Conservation (phyloP, 2,329 filamentous ascomycete species). For the Scedosporium aurantiacum region DNA sequence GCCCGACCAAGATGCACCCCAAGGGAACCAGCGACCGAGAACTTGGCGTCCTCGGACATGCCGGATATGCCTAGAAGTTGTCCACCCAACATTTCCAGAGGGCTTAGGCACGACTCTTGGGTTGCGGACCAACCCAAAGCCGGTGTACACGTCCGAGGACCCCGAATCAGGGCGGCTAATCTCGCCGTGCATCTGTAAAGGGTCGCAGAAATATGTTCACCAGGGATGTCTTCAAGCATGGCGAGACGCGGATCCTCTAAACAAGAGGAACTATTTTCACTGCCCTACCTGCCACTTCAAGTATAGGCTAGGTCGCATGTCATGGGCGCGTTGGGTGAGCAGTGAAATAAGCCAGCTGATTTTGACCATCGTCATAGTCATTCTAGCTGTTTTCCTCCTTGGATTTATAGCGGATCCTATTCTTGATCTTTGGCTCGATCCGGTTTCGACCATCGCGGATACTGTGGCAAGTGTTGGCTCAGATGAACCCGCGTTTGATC, state of each 20-base stretch:
- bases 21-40: conserved; percentile 9
- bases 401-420: conserved; percentile 92
- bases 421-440: conserved; percentile 78
- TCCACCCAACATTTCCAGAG: conserved; percentile 36
- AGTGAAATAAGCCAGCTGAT: conserved; percentile 55
- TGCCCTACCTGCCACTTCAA: conserved; percentile 81
- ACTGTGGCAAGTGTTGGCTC: conserved; percentile 29
- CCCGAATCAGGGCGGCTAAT: conserved; percentile 66
- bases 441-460: conserved; percentile 49
- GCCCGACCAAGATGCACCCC: not conserved
- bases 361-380: conserved; percentile 62
- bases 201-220: conserved; percentile 87
- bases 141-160: conserved; percentile 61
- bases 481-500: conserved; percentile 28
- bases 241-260: conserved; percentile 59
- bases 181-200: conserved; percentile 87
- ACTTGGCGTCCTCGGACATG: conserved; percentile 67
- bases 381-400: conserved; percentile 64
- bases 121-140: conserved; percentile 22
- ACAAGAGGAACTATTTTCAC: conserved; percentile 65
- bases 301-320: conserved; percentile 69
- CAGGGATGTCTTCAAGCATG: conserved; percentile 78
- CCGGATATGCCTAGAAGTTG: conserved; percentile 75
- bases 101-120: conserved; percentile 20
- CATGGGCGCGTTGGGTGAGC: conserved; percentile 59